Evolutionary conservation across 257 asterid species (phyloP), one percentile per base, ranked within the genome.

Genomic region (Cordia subcordata): DNA sequence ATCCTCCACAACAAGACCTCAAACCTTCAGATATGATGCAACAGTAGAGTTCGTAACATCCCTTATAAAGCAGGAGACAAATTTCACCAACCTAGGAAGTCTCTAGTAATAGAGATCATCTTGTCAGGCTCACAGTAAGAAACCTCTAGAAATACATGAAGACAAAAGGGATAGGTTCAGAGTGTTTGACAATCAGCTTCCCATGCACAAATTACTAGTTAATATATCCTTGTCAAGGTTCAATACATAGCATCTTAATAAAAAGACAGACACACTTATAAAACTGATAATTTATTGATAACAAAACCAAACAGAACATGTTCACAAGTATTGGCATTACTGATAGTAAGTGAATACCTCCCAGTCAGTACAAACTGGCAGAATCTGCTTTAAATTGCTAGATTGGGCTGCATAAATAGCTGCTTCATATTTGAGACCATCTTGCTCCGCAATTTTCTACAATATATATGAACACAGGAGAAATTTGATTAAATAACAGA

Each of bases 361-460:
- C 99, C 99, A 93, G 71, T 93, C 94, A 20, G 86, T 77, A 79
- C 99, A 93, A 72, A 90, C 85, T 42, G 99, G 92, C 80, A 93
- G 87, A 63, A 89, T 72, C 72, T 92, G 95, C 77, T 79, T 88
- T 74, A 88, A 68, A 81, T 93, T 93, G 83, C 99, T 83, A 74
- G 95, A 86, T 61, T 87, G 94, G 55, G 74, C 81, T 57, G 97
- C 99, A 79, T 89, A 89, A 23, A 89, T 84, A 60, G 99, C 99
- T 59, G 85, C 65, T 74, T 93, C 99, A 68, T 82, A 93, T 60
- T 89, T 89, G 44, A 90, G 95, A 46, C 97, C 95, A 55, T 83
- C 96, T 83, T 86, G 92, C 79, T 80, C 94, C 49, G 97, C 94
- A 70, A 93, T 93, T 89, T 79, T 85, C 99, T 93, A 53, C 84